Conservation (phyloP, 1,284 basidiomycete species). For the Lentinula novae-zelandiae region DNA sequence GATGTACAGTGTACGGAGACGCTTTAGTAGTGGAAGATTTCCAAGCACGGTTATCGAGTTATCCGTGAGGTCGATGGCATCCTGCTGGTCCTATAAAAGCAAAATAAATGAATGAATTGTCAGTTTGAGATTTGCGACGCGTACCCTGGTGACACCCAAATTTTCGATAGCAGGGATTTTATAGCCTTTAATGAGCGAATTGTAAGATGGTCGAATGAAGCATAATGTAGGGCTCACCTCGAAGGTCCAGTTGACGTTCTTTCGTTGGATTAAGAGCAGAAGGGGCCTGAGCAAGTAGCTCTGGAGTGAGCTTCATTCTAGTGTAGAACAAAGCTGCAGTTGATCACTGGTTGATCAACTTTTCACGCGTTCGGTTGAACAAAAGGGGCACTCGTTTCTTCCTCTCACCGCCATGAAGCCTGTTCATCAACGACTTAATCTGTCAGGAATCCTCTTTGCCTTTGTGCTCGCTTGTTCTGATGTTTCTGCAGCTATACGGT, state of each 20-base stretch:
- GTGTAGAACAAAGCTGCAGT: slow-evolving; percentile 9
- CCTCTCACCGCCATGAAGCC: slow-evolving; percentile 49
- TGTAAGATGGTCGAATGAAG: slow-evolving; percentile 23
- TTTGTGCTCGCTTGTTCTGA: slow-evolving; percentile 11
- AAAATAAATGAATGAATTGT: slow-evolving; percentile 15
- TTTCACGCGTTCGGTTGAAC: slow-evolving; percentile 8
- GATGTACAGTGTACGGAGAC: slow-evolving; percentile 76
- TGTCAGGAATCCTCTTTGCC: slow-evolving; percentile 39
- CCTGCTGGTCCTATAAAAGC: slow-evolving; percentile 75
- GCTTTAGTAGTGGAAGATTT: slow-evolving; percentile 81
- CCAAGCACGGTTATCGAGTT: slow-evolving; percentile 90
- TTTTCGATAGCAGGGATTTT: slow-evolving; percentile 99
- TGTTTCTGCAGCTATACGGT: slow-evolving; percentile 53
- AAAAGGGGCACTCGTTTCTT: slow-evolving; percentile 15
- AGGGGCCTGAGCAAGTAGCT: slow-evolving; percentile 76
- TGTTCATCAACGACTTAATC: slow-evolving; percentile 65
- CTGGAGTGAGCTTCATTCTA: slow-evolving; percentile 88
- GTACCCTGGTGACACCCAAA: slow-evolving; percentile 91
- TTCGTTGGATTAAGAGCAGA: slow-evolving; percentile 87
- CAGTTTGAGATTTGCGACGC: slow-evolving; percentile 23
- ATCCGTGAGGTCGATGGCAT: slow-evolving; percentile 94
- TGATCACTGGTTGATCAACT: slow-evolving; percentile 2
- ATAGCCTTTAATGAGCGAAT: slow-evolving; percentile 60
- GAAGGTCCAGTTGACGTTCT: slow-evolving; percentile 91
- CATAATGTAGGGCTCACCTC: slow-evolving; percentile 58